Evolutionary conservation across 78 protist species (phyloP).

Genomic region (Dictyostelium intermedium): DNA sequence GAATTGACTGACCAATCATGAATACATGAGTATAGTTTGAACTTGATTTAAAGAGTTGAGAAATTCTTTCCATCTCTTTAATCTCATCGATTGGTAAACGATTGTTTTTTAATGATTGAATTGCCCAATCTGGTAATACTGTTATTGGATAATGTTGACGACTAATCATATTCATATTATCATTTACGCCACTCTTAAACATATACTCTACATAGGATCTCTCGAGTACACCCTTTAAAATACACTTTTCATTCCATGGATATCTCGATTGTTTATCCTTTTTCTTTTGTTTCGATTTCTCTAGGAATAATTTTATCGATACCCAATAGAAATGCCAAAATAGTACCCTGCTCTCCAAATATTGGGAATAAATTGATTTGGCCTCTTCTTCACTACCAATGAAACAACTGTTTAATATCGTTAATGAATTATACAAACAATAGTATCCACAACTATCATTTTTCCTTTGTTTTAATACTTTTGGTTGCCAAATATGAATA

Average conservation of each 20-base stretch:
- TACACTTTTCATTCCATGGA: slow-evolving; percentile 74
- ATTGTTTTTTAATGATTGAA: slow-evolving; percentile 42
- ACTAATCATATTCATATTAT: slow-evolving; percentile 19
- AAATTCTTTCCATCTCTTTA: not conserved
- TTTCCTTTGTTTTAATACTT: slow-evolving; percentile 56
- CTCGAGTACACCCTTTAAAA: slow-evolving; percentile 58
- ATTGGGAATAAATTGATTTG: not conserved
- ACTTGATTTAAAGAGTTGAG: slow-evolving; percentile 6
- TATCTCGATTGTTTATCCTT: slow-evolving; percentile 1
- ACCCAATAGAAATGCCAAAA: slow-evolving; percentile 55
- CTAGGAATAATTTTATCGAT: not conserved
- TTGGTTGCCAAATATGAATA: slow-evolving; percentile 66
- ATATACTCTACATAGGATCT: slow-evolving; percentile 60
- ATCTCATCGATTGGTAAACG: slow-evolving; percentile 51
- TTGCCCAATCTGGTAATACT: slow-evolving; percentile 53
- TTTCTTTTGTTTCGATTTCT: slow-evolving; percentile 24
- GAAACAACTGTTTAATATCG: slow-evolving; percentile 14
- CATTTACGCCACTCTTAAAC: not conserved
- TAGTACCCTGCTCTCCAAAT: not conserved
- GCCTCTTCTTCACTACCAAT: not conserved
- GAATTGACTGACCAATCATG: slow-evolving; percentile 62
- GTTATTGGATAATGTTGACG: slow-evolving; percentile 65
- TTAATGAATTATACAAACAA: slow-evolving; percentile 52
- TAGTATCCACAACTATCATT: slow-evolving; percentile 78
- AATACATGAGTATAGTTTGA: slow-evolving; percentile 48